Conservation (phyloP, 2,329 filamentous ascomycete species). For the Orbilia blumenaviensis region DNA sequence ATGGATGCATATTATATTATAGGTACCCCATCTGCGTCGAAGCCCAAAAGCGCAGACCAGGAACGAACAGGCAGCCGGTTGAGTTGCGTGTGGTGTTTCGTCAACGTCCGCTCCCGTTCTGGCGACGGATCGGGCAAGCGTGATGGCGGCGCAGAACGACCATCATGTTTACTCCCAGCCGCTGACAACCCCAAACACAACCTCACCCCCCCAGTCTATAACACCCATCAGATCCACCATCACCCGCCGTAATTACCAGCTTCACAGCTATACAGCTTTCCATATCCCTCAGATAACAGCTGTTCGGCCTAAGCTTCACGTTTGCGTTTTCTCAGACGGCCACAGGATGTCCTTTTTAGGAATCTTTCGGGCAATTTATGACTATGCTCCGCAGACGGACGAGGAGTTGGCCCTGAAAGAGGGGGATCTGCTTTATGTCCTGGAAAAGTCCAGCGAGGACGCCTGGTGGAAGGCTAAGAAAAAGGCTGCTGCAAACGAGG, state of each 20-base stretch:
- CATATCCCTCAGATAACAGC: slow-evolving; percentile 17
- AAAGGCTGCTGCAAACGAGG: slow-evolving; percentile 81
- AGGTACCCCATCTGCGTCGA: neutral
- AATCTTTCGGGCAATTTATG: slow-evolving; percentile 89
- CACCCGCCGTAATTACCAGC: slow-evolving; percentile 13
- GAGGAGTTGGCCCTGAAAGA: slow-evolving; percentile 85
- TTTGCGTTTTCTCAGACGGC: slow-evolving; percentile 13
- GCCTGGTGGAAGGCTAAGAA: slow-evolving; percentile 98
- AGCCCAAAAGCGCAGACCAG: neutral
- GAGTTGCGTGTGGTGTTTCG: slow-evolving; percentile 30
- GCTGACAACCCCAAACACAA: slow-evolving; percentile 35
- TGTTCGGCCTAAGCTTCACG: slow-evolving; percentile 16
- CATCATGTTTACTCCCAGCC: slow-evolving; percentile 43
- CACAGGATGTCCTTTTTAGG: slow-evolving; percentile 72
- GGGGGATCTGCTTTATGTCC: slow-evolving; percentile 85
- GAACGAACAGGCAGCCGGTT: neutral
- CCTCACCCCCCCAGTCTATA: no score
- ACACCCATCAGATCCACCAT: neutral
- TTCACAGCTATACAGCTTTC: slow-evolving; percentile 8
- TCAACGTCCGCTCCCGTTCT: neutral
- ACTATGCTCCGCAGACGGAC: slow-evolving; percentile 86
- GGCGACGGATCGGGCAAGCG: slow-evolving; percentile 43
- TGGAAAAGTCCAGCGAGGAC: slow-evolving; percentile 80
- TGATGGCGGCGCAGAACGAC: slow-evolving; percentile 41
- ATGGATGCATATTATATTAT: no score